Evolutionary conservation across 2,329 filamentous ascomycete genomes (phyloP), one percentile per base, ranked within the genome.

Genomic region (Ophiostoma himal-ulmi): DNA sequence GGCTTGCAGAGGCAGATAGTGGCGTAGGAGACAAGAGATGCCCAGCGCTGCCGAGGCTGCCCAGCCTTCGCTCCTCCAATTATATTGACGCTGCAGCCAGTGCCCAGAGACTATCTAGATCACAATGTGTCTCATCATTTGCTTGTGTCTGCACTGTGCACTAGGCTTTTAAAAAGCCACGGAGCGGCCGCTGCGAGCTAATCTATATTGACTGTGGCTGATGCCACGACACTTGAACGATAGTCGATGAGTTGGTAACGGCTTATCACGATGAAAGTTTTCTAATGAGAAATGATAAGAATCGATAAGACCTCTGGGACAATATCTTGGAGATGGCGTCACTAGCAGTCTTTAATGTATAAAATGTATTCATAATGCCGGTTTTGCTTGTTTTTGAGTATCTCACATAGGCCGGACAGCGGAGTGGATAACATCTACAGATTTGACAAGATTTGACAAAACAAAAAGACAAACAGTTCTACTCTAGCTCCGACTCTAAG

Each of bases 1-100:
- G 30, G 30, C 30, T 30, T 22, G 48, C 48, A 20, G 17, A 54
- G 30, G 22, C n/a, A 57, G 52, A 57, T 57, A 57, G 26, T 26
- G 52, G 22, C 52, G 52, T 57, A 57, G 52, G 52, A 57, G 26
- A 34, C 60, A 64, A 26, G 30, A 64, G 60, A 34, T 64, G 60
- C 60, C 34, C 60, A 37, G 34, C 60, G 13, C 13, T 17, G 60
- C 60, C 60, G 60, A 64, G 60, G 14, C 60, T 64, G 60, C 60
- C 60, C 60, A 64, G 60, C 60, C 60, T 64, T 64, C 60, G 30
- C 60, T 64, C 14, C 2, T 5, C 60, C 60, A 34, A 20, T 34
- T 37, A 64, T 34, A 1, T 26, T 14, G 52, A 57, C 11, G 6
- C 3, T 57, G n/a, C 48, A 54, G 48, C 48, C 48, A 22, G 17